A percentile compares a stretch with the other conserved stretches of the same genome.
These are phyloP conservation scores for Pseudomassariella vexata DNA, from an alignment of 2,329 filamentous ascomycete genomes.

Conservation along the genomic window DNA sequence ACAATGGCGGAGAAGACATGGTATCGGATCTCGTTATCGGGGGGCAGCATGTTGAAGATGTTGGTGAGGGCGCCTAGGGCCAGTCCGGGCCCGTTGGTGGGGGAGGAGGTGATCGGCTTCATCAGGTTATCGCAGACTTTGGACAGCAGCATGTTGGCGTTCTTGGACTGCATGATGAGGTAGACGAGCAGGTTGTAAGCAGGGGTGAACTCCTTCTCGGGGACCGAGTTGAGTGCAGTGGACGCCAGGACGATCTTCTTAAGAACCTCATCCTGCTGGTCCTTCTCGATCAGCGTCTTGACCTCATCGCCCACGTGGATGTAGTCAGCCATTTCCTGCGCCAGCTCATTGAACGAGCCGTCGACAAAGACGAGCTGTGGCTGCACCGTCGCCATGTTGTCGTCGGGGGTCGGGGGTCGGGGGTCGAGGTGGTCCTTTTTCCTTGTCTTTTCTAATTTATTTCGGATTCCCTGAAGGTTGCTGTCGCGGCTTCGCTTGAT, in stretches of 20 bases:
- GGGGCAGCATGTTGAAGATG: conserved; percentile 87
- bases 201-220: conserved; percentile 94
- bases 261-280: conserved; percentile 79
- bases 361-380: conserved; percentile 72
- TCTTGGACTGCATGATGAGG: conserved; percentile 80
- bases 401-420: no score
- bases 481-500: no score
- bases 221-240: conserved; percentile 70
- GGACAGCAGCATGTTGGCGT: conserved; percentile 79
- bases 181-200: conserved; percentile 97
- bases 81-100: conserved; percentile 76
- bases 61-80: conserved; percentile 88
- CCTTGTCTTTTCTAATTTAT: no score
- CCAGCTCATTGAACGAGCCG: conserved; percentile 87
- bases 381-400: conserved; percentile 29
- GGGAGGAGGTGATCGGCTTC: conserved; percentile 80
- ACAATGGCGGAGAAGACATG: conserved; percentile 88
- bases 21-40: conserved; percentile 73
- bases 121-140: conserved; percentile 84
- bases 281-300: conserved; percentile 65
- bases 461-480: no score
- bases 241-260: conserved; percentile 84
- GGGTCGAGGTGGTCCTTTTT: no score
- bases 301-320: conserved; percentile 78
- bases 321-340: conserved; percentile 91